A percentile compares a stretch with the other conserved stretches of the same genome.
Evolutionary conservation across 1,284 basidiomycete genomes (phyloP).

Genomic region (Irpex rosettiformis): DNA sequence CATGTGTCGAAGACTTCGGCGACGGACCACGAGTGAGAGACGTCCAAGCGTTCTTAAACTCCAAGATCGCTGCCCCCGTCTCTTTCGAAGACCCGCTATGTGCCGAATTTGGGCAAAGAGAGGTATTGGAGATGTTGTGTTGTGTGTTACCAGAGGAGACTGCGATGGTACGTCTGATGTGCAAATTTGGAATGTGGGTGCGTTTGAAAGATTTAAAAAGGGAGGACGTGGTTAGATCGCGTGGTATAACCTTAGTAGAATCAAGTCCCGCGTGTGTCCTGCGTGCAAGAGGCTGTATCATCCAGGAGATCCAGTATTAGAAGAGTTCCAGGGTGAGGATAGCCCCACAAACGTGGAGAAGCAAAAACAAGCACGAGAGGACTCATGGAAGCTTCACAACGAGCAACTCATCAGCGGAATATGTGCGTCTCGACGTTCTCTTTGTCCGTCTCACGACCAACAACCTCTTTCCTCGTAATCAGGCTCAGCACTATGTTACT

Average conservation of each 20-base stretch:
- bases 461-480: not conserved
- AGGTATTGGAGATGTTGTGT: conserved; percentile 66
- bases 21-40: conserved; percentile 72
- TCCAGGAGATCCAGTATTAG: conserved; percentile 54
- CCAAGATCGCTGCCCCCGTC: conserved; percentile 61
- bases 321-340: conserved; percentile 22
- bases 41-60: conserved; percentile 53
- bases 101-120: conserved; percentile 69
- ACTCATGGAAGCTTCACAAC: conserved; percentile 41
- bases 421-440: conserved; percentile 44
- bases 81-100: conserved; percentile 59
- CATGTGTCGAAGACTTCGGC: conserved; percentile 71
- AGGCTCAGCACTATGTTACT: conserved; percentile 76
- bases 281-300: conserved; percentile 69
- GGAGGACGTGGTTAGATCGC: conserved; percentile 47
- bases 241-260: conserved; percentile 79
- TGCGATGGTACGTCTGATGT: conserved; percentile 48
- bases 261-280: conserved; percentile 66
- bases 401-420: conserved; percentile 75
- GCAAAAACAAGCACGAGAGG: conserved; percentile 15
- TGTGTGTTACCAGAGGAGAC: conserved; percentile 67
- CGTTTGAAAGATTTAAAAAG: not conserved
- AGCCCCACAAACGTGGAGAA: conserved; percentile 19
- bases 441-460: not conserved
- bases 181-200: not conserved